phyloP scores from a whole-genome alignment of 108 stramenopile genomes.

The Pseudonitzschia multiseries region DNA sequence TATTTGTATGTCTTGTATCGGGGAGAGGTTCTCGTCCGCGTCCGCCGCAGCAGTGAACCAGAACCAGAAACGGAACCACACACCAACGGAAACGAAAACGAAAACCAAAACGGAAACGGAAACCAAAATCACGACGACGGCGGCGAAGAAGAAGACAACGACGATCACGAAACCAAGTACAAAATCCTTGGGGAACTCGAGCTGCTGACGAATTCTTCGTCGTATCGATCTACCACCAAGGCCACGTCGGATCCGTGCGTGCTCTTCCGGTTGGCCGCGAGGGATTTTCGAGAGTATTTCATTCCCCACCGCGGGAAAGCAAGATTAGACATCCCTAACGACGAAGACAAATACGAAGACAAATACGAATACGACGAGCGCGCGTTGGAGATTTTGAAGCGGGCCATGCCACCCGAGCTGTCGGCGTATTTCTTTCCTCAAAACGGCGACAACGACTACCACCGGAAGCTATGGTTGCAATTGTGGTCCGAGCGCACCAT shows the following conservation, averaged over 20 bases:
- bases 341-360: too few relatives aligned
- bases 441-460: constrained; percentile 5
- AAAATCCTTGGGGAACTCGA: constrained; percentile 44
- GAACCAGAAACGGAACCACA: too few relatives aligned
- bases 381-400: constrained; percentile 10
- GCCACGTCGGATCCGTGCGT: constrained; percentile 27
- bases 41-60: background rate
- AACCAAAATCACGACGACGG: background rate
- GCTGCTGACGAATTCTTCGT: constrained; percentile 14
- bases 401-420: constrained; percentile 6
- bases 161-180: constrained; percentile 22
- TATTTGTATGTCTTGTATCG: constrained; percentile 40
- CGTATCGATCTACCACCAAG: constrained; percentile 27
- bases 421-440: background rate
- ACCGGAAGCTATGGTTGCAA: background rate
- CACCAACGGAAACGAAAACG: constrained; percentile 29
- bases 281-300: constrained; percentile 16
- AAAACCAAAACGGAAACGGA: background rate
- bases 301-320: constrained; percentile 2
- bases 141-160: background rate
- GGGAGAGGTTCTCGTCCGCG: constrained; percentile 28
- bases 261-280: constrained; percentile 23
- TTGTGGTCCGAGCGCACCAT: constrained; percentile 4
- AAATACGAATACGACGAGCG: constrained; percentile 10
- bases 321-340: too few relatives aligned